Percentiles rank a stretch among this genome's conserved stretches.
These are phyloP conservation scores for Podila epigama DNA, from an alignment of 192 early-diverging fungal species.

Conservation along the genomic window DNA sequence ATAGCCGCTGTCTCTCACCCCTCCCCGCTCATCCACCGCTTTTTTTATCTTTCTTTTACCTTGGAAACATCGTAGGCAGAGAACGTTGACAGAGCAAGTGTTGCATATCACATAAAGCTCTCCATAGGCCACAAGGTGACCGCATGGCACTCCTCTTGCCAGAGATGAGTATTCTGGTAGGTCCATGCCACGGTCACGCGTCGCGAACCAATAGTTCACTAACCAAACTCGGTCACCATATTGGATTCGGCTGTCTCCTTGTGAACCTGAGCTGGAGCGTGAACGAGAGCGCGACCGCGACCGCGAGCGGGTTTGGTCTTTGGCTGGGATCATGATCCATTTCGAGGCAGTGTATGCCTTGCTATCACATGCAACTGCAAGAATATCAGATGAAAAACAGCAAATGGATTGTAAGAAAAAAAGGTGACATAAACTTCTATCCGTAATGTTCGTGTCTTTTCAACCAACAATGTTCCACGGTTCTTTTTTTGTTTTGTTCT, in stretches of 20 bases:
- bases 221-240: slow-evolving; percentile 42
- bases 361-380: slow-evolving; percentile 36
- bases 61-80: slow-evolving; percentile 43
- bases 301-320: slow-evolving; percentile 4
- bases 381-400: background rate
- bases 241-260: slow-evolving; percentile 26
- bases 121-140: slow-evolving; percentile 39
- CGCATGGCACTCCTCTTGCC: slow-evolving; percentile 23
- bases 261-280: too few relatives aligned
- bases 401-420: background rate
- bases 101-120: slow-evolving; percentile 42
- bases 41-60: slow-evolving; percentile 5
- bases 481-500: background rate
- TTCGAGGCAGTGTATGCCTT: slow-evolving; percentile 43
- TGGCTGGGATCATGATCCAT: slow-evolving; percentile 44
- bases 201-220: slow-evolving; percentile 41
- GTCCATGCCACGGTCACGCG: slow-evolving; percentile 24
- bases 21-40: too few relatives aligned
- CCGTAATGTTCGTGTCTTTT: background rate
- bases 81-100: slow-evolving; percentile 22
- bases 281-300: too few relatives aligned
- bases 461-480: background rate
- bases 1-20: too few relatives aligned
- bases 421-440: background rate
- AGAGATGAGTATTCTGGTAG: slow-evolving; percentile 32